Evolutionary conservation across 306 rosid genomes (phyloP), one percentile per base, ranked within the genome.

Genomic region (Glycine soja): DNA sequence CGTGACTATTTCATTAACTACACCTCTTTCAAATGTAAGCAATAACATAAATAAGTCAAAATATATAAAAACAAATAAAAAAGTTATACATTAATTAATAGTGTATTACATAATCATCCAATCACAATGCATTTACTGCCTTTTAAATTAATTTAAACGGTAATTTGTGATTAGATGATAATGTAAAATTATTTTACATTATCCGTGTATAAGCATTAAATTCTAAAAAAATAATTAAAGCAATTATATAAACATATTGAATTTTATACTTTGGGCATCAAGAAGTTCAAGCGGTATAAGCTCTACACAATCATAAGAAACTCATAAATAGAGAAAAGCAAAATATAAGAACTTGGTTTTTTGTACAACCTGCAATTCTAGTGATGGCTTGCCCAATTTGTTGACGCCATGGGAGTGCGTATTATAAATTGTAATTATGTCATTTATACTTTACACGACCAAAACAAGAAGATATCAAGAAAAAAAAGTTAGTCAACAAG

Each of bases 281-380:
- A 42, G 32, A 66, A 34, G 51, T 76, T 63, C 36, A 15, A 42
- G 62, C 5, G 11, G 11, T 43, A 64, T 62, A 63, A 46, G 40
- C 65, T n/a, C 48, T 51, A 46, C 68, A 62, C 16, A 62, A 62
- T 10, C 18, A 32, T 6, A 62, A 32, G 9, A 6, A 80, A 61
- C 34, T 72, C 63, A 61, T 51, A 80, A 30, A 50, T 6, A 64
- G 6, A 70, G 16, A 65, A 19, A 76, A 14, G 5, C 12, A 48
- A 54, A 16, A 54, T 67, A 46, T 6, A 30, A 72, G 56, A 62
- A 50, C 15, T 40, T 40, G 1, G 11, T 9, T 38, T 48, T 68
- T 5, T 16, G 48, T 70, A 70, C 47, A 76, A 84, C 87, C 87
- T 84, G 84, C 62, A 69, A 42, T 16, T 80, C 78, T 18, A 54